Conservation (phyloP, 2,329 filamentous ascomycete genomes). For the Ophiostoma himal-ulmi region DNA sequence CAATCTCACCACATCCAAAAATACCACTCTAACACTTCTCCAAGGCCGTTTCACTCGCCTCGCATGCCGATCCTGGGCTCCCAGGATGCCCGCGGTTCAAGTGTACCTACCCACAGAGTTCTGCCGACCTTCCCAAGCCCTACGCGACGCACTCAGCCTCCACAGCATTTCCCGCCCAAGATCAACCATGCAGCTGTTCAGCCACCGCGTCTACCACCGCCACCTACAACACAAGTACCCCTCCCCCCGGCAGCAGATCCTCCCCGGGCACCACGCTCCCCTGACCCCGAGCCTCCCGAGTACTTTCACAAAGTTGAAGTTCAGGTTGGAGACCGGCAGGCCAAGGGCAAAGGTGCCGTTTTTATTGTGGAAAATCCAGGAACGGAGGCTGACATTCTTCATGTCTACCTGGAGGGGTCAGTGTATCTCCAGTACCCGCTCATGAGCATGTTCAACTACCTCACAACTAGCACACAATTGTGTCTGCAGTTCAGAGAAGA, state of each 20-base stretch:
- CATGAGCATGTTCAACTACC: conserved; percentile 26
- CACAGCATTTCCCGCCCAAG: background rate
- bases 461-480: conserved; percentile 20
- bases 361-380: conserved; percentile 17
- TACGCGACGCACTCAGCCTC: background rate
- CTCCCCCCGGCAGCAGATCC: background rate
- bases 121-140: background rate
- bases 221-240: background rate
- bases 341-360: conserved; percentile 20
- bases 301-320: conserved; percentile 21
- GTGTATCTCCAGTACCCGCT: conserved; percentile 25
- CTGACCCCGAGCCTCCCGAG: conserved; percentile 5
- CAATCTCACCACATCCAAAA: background rate
- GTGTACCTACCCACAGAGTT: background rate
- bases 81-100: background rate
- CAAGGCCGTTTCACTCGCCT: background rate
- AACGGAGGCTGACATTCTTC: conserved; percentile 18
- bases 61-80: background rate
- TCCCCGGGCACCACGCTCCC: background rate
- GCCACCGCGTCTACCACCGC: background rate
- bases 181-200: background rate
- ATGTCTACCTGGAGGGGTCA: conserved; percentile 22
- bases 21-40: background rate
- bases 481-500: conserved; percentile 25
- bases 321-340: conserved; percentile 20